Conservation (phyloP, 2,329 filamentous ascomycete genomes). For the Neonectria faginata region DNA sequence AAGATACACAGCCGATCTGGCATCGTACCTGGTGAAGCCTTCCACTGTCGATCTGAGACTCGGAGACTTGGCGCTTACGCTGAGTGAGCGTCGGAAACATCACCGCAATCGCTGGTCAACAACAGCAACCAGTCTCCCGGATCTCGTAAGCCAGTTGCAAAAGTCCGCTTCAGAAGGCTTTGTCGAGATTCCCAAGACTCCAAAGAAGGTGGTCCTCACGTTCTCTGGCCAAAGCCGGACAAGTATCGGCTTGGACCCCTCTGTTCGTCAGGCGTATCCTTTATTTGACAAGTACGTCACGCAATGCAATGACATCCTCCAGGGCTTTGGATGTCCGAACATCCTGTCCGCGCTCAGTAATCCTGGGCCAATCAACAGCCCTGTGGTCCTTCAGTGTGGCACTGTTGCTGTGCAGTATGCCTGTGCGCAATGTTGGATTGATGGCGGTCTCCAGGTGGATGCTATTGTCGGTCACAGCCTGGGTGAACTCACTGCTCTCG, state of each 20-base stretch:
- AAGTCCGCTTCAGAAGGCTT: constrained; percentile 3
- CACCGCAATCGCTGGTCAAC: constrained; percentile 30
- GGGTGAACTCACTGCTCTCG: constrained; percentile 53
- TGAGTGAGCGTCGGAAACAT: constrained; percentile 34
- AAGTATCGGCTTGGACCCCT: constrained; percentile 28
- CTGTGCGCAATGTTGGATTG: constrained; percentile 37
- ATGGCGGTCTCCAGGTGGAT: constrained; percentile 31
- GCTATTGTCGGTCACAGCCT: constrained; percentile 52
- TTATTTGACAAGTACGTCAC: constrained; percentile 50
- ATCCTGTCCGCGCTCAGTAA: constrained; percentile 49
- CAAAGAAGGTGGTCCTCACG: constrained; percentile 47
- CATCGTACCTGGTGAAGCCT: constrained; percentile 19
- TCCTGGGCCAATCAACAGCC: constrained; percentile 41
- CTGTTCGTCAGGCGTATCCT: constrained; percentile 26
- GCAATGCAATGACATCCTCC: constrained; percentile 47
- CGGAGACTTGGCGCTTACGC: constrained; percentile 28
- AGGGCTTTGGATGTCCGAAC: constrained; percentile 44
- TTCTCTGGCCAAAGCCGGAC: constrained; percentile 53
- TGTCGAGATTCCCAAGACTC: constrained; percentile 19
- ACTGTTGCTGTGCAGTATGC: constrained; percentile 39
- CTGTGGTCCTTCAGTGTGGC: constrained; percentile 48
- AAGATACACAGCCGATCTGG: constrained; percentile 20
- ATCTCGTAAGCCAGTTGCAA: constrained; percentile 15
- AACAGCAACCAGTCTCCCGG: constrained; percentile 12
- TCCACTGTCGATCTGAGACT: constrained; percentile 13